A percentile compares a stretch with the other conserved stretches of the same genome.
phyloP scores from a whole-genome alignment of 129 eudicot species.

The Flaveria brownii region DNA sequence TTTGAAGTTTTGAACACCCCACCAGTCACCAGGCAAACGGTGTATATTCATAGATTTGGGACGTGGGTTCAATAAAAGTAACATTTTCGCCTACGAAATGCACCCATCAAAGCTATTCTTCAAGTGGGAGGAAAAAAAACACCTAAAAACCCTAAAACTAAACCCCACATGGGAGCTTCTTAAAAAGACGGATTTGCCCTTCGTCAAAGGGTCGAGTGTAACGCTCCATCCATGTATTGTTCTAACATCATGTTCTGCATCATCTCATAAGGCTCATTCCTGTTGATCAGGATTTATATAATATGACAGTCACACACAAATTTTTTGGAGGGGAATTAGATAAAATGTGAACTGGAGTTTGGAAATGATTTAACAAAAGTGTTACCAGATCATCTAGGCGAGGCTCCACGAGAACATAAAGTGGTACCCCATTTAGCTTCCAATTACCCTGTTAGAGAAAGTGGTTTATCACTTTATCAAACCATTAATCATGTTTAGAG shows the following conservation, averaged over 20 bases:
- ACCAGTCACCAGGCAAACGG: conserved; percentile 3
- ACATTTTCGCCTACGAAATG: conserved; percentile 36
- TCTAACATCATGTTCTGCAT: conserved; percentile 9
- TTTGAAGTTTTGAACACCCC: conserved; percentile 7
- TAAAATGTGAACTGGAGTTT: not conserved
- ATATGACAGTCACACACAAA: not conserved
- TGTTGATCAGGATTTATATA: conserved; percentile 14
- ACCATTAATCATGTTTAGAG: too few relatives aligned
- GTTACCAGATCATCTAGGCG: conserved; percentile 55
- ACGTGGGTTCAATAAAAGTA: conserved; percentile 29
- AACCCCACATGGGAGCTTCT: not conserved
- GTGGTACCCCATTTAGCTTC: conserved; percentile 68
- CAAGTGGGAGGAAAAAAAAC: conserved; percentile 8
- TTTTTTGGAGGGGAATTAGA: not conserved
- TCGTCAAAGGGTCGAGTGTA: conserved; percentile 15
- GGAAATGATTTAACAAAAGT: not conserved
- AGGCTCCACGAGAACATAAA: conserved; percentile 90
- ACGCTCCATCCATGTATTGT: conserved; percentile 13
- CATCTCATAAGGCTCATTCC: conserved; percentile 26
- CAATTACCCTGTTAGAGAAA: conserved; percentile 52
- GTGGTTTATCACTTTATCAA: not conserved
- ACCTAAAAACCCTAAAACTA: conserved; percentile 23
- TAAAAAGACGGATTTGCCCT: conserved; percentile 16
- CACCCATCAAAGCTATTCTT: conserved; percentile 36
- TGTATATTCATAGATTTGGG: conserved; percentile 27